A percentile compares a stretch with the other conserved stretches of the same genome.
Evolutionary conservation across 805 yeast genomes (phyloP).

Genomic region (Ogataea pilisensis): DNA sequence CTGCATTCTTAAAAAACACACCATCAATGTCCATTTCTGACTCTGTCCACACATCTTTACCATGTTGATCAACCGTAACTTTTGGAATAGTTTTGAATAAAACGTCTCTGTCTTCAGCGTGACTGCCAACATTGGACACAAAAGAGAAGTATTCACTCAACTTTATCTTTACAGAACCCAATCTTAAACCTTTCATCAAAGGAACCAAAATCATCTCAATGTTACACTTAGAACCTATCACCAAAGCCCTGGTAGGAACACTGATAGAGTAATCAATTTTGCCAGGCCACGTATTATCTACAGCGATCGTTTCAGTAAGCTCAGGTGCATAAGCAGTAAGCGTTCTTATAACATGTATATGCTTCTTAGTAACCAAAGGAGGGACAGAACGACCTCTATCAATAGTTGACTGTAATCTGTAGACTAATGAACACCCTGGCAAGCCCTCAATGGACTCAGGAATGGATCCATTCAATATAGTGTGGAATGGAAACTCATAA

Average conservation of each 20-base stretch:
- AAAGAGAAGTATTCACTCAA: slow-evolving; percentile 62
- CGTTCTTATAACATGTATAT: slow-evolving; percentile 79
- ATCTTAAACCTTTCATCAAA: slow-evolving; percentile 67
- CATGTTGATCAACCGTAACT: slow-evolving; percentile 34
- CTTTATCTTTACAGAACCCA: slow-evolving; percentile 69
- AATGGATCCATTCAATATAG: slow-evolving; percentile 77
- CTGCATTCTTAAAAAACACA: slow-evolving; percentile 30
- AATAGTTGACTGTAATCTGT: slow-evolving; percentile 71
- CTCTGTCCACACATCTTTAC: slow-evolving; percentile 39
- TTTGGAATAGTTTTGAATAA: slow-evolving; percentile 42
- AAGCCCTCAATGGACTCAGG: slow-evolving; percentile 90
- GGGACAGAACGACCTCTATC: slow-evolving; percentile 78
- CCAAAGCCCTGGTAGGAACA: slow-evolving; percentile 82
- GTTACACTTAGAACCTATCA: slow-evolving; percentile 78
- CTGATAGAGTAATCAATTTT: slow-evolving; percentile 88
- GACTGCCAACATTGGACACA: slow-evolving; percentile 55
- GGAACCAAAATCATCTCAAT: slow-evolving; percentile 74
- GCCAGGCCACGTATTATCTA: slow-evolving; percentile 92
- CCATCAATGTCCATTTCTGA: slow-evolving; percentile 35
- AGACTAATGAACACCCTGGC: slow-evolving; percentile 70
- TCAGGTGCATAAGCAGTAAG: slow-evolving; percentile 84
- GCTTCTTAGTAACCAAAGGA: slow-evolving; percentile 62
- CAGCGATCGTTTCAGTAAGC: slow-evolving; percentile 84
- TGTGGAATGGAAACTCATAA: slow-evolving; percentile 86
- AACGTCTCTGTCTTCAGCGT: slow-evolving; percentile 59